phyloP scores from a whole-genome alignment of 148 eudicot genomes.

The Dianthus caryophyllus region DNA sequence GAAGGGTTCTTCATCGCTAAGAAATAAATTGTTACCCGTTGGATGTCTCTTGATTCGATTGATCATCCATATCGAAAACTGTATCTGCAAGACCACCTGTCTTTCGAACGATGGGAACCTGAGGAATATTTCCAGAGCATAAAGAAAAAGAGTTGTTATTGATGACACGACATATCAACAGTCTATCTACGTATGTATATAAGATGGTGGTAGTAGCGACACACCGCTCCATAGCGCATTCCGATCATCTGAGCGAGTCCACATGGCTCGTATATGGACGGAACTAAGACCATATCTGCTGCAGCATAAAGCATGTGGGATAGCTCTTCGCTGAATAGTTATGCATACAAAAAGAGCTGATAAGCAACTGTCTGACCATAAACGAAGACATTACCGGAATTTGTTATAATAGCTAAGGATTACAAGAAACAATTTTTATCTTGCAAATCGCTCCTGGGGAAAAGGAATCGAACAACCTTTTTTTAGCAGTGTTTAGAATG shows the following conservation, averaged over 20 bases:
- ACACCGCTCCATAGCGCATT: constrained; percentile 90
- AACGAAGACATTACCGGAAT: not conserved
- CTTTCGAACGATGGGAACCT: constrained; percentile 81
- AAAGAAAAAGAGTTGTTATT: not conserved
- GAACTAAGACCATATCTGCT: constrained; percentile 82
- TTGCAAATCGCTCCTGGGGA: not conserved
- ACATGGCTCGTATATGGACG: constrained; percentile 88
- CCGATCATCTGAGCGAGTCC: constrained; percentile 91
- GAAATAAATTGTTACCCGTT: constrained; percentile 52
- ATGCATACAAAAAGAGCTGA: constrained; percentile 13
- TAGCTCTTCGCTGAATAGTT: constrained; percentile 61
- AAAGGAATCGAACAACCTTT: no score
- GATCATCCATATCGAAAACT: constrained; percentile 76
- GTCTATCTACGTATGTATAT: not conserved
- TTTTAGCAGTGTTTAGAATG: no score
- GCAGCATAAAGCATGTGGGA: constrained; percentile 95
- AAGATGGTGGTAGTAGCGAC: constrained; percentile 6
- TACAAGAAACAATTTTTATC: not conserved
- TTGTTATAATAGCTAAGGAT: not conserved
- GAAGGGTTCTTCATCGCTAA: not conserved
- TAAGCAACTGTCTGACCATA: constrained; percentile 9
- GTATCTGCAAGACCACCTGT: constrained; percentile 97
- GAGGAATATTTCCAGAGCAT: constrained; percentile 4
- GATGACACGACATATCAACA: no score
- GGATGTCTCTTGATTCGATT: constrained; percentile 43